These are phyloP conservation scores for Adansonia gregorii DNA, from an alignment of 441 rosid species.

Conservation along the genomic window DNA sequence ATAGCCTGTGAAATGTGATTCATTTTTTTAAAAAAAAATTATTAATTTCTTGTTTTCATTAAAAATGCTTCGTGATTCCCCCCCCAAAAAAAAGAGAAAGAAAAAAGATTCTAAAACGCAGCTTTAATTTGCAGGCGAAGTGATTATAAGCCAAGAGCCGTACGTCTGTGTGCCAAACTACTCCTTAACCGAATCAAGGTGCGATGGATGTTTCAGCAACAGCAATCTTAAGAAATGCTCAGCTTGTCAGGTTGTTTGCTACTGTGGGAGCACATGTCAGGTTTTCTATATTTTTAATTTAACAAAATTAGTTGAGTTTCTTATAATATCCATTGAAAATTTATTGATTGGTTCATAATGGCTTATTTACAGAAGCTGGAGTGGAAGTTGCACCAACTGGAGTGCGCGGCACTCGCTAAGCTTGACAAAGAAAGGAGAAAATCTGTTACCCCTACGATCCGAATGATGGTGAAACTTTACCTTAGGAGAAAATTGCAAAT, in stretches of 20 bases:
- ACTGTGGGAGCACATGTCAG: conserved; percentile 88
- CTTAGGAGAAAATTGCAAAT: conserved; percentile 63
- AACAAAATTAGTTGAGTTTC: conserved; percentile 2
- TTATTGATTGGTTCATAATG: conserved; percentile 10
- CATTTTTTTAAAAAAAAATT: neutral
- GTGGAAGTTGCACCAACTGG: conserved; percentile 86
- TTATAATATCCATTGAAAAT: neutral
- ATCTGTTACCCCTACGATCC: conserved; percentile 73
- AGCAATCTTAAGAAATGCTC: conserved; percentile 72
- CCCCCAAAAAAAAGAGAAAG: neutral
- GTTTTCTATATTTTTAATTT: conserved; percentile 32
- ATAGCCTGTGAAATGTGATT: neutral
- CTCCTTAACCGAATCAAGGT: conserved; percentile 50
- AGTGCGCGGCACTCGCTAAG: conserved; percentile 66
- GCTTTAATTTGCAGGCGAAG: conserved; percentile 59
- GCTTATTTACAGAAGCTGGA: conserved; percentile 60
- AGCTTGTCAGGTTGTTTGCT: conserved; percentile 75
- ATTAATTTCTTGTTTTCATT: neutral
- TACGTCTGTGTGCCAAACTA: conserved; percentile 74
- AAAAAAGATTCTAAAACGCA: neutral
- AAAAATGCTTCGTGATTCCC: neutral
- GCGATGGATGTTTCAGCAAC: conserved; percentile 69
- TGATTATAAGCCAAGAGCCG: conserved; percentile 76
- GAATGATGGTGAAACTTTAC: conserved; percentile 77
- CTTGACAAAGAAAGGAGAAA: conserved; percentile 68